Base-by-base conservation (phyloP, 2,329 filamentous ascomycete species). In the Paraphaeosphaeria minitans region DNA sequence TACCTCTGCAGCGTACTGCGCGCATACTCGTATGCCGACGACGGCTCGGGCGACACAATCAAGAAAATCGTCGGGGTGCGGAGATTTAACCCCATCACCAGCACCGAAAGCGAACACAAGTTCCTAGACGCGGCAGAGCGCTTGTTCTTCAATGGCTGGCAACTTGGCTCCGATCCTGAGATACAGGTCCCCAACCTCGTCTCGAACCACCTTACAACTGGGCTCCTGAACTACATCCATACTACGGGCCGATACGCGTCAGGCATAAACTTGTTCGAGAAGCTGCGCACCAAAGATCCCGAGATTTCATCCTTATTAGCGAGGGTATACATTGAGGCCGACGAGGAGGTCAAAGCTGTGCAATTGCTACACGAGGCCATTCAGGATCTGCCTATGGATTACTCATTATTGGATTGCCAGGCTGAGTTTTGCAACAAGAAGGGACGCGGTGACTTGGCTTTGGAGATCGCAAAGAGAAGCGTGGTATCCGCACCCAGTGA, bases 131-230 rank as follows among this genome's bases (percentile, higher is more conserved):
- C 95, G 21, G 95, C 95, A 12, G 95, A 99, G 79, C 90, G 91
- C 70, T 83, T 99, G 33, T 99, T 99, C 79, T 98, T 98, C 80
- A 87, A 91, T 78, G 94, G 93, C 63, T 96, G 93, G 88, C 94
- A 98, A 78, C 82, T 99, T 24, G 96, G 95, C 56, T 98, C 95
- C 19, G 95, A 99, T 74, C 94, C 94, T 0, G 91, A 97, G 71
- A 96, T 98, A 5, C 95, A 99, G 78, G 94, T 99, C 3, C 95
- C 95, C 2, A 99, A 97, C 71, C 89, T 95, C 58, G 95, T 98
- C 57, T 96, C 92, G 16, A 99, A 99, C 74, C 93, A 98, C 76
- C 84, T 99, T 41, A 96, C 94, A 1, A 89, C 92, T n/a, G 95
- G 96, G 3, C 86, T 99, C 6, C 82, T 99, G 33, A 92, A 91